Conservation (phyloP, 371 early-diverging fungal species). For the Mucor racemosus region DNA sequence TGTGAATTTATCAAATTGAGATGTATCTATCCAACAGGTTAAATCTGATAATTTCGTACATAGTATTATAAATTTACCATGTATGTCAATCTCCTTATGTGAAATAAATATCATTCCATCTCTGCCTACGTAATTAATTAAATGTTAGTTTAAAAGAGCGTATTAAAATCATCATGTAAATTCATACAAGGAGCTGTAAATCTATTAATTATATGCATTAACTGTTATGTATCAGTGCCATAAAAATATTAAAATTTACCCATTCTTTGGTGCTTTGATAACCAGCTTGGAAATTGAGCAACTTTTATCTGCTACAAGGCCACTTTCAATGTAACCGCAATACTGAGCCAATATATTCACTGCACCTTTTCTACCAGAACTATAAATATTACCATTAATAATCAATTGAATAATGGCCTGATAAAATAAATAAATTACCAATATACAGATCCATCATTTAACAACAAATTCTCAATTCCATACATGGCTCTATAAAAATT, state of each 20-base stretch:
- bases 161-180: not conserved
- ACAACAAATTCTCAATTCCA: constrained; percentile 28
- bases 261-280: constrained; percentile 26
- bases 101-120: constrained; percentile 32
- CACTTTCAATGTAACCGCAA: constrained; percentile 23
- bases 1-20: constrained; percentile 25
- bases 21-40: constrained; percentile 9
- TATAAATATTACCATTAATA: not conserved
- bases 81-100: constrained; percentile 20
- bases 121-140: constrained; percentile 10
- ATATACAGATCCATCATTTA: constrained; percentile 31
- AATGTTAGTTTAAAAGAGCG: not conserved
- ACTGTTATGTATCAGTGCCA: not conserved
- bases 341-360: constrained; percentile 30
- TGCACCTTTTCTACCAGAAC: constrained; percentile 30
- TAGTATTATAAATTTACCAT: constrained; percentile 8
- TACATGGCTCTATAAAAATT: constrained; percentile 11
- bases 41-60: not conserved
- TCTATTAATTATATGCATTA: constrained; percentile 7
- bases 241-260: constrained; percentile 14
- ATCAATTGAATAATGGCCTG: not conserved
- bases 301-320: constrained; percentile 16
- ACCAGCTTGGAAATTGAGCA: constrained; percentile 27
- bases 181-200: constrained; percentile 27
- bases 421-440: constrained; percentile 20